Base-by-base conservation (phyloP, 257 asterid species). In the Scutellaria baicalensis region DNA sequence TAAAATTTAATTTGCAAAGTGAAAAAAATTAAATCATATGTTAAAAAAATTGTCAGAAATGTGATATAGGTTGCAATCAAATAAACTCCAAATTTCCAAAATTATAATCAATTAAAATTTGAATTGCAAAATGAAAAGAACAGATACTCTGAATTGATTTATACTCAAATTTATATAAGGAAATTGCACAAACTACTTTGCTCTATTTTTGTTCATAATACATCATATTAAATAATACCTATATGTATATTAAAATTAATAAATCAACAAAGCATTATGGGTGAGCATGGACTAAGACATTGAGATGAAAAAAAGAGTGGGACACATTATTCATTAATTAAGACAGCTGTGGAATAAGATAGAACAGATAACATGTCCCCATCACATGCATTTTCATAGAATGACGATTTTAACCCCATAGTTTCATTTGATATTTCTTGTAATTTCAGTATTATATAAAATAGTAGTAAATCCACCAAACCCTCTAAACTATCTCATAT, bases 321-420 rank as follows among this genome's bases (percentile, higher is more conserved):
- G 70, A 38, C 59, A 59, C 77, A 56, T 75, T 62, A 62, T 27
- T 27, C 33, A 80, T 69, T 68, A 73, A 73, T 73, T 44, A 69
- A 55, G 61, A 80, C 84, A 80, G 84, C 81, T 80, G 84, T 80
- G 51, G 64, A 52, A 63, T 42, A 52, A 65, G 56, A 71, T 66
- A 31, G 71, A 66, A 70, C 56, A 64, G 68, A 68, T 68, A 69
- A 67, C 76, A 73, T 33, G 81, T 76, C 79, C 8, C 71, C 65
- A 76, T 72, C 84, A 72, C 54, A 63, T 64, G 74, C 33, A 27
- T 27, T 27, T 27, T 27, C 58, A 57, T 52, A 38, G 59, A 59
- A 65, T 23, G 43, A 71, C 72, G 50, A 49, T 49, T 64, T 36
- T 64, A 65, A 61, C 75, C 69, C 64, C 45, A 69, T 44, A 33